Conservation (phyloP, 305 asterid genomes). For the Nicotiana rustica region DNA sequence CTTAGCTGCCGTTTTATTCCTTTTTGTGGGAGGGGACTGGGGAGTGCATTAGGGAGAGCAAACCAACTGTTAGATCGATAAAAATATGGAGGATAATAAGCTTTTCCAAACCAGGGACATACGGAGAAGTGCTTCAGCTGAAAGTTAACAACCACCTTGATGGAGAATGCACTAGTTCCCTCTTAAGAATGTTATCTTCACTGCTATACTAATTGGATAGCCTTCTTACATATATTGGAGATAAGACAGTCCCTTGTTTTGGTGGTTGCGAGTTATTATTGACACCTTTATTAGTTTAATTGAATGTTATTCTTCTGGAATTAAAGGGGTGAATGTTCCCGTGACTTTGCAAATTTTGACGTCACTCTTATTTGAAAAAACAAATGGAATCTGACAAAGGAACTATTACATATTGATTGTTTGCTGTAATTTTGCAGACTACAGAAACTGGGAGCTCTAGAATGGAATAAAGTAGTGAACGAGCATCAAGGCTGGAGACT, state of each 20-base stretch:
- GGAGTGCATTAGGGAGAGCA: background rate
- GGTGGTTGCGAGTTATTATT: background rate
- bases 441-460: conserved; percentile 84
- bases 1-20: background rate
- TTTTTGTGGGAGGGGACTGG: background rate
- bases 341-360: background rate
- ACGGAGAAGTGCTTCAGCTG: too few relatives aligned
- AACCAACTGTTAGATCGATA: background rate
- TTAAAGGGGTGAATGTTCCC: background rate
- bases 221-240: background rate
- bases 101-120: background rate
- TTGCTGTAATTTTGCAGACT: conserved; percentile 55
- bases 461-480: conserved; percentile 80
- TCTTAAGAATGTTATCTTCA: background rate
- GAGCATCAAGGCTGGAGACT: conserved; percentile 87
- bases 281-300: background rate
- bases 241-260: background rate
- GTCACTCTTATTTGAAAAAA: background rate
- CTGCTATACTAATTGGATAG: background rate
- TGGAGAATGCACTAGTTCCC: background rate
- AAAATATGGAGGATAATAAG: too few relatives aligned
- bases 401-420: background rate
- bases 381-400: background rate
- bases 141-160: background rate
- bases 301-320: background rate